These are phyloP conservation scores for Kodamaea fungicola DNA, from an alignment of 1,139 yeast species.

Conservation along the genomic window DNA sequence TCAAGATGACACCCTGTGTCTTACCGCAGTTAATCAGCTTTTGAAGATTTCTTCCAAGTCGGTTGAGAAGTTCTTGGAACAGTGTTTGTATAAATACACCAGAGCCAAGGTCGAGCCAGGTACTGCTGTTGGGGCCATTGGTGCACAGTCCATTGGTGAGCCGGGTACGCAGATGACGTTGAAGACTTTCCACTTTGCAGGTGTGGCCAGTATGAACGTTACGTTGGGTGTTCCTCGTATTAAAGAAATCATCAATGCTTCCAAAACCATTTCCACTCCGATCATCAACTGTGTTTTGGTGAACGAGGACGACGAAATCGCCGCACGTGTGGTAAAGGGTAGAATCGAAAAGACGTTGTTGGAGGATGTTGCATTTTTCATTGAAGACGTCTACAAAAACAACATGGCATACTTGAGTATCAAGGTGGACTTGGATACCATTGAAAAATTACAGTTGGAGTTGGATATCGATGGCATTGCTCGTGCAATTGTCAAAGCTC, in stretches of 20 bases:
- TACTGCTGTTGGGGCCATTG: slow-evolving; percentile 98
- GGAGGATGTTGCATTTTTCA: slow-evolving; percentile 80
- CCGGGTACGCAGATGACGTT: slow-evolving; percentile 99
- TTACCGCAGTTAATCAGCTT: slow-evolving; percentile 66
- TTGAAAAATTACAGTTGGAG: slow-evolving; percentile 87
- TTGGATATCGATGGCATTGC: slow-evolving; percentile 83
- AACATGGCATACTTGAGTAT: slow-evolving; percentile 76
- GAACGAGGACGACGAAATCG: slow-evolving; percentile 91
- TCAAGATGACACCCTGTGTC: slow-evolving; percentile 32
- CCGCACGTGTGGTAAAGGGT: slow-evolving; percentile 98
- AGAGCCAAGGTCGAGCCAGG: slow-evolving; percentile 98
- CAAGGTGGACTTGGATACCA: slow-evolving; percentile 77
- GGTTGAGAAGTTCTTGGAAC: slow-evolving; percentile 65
- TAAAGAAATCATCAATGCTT: slow-evolving; percentile 96
- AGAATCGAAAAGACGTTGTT: slow-evolving; percentile 90
- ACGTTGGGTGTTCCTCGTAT: slow-evolving; percentile 99
- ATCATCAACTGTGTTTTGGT: slow-evolving; percentile 93
- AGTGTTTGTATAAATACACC: slow-evolving; percentile 78
- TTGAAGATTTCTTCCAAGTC: slow-evolving; percentile 63
- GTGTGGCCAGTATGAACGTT: slow-evolving; percentile 98
- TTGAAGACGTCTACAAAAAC: slow-evolving; percentile 91
- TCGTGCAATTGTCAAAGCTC: slow-evolving; percentile 75
- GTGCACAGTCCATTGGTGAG: slow-evolving; percentile 98
- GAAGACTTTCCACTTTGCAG: slow-evolving; percentile 99
- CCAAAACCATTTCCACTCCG: slow-evolving; percentile 93